Conservation (phyloP, 352 stramenopile genomes). For the Phytopythium litorale region DNA sequence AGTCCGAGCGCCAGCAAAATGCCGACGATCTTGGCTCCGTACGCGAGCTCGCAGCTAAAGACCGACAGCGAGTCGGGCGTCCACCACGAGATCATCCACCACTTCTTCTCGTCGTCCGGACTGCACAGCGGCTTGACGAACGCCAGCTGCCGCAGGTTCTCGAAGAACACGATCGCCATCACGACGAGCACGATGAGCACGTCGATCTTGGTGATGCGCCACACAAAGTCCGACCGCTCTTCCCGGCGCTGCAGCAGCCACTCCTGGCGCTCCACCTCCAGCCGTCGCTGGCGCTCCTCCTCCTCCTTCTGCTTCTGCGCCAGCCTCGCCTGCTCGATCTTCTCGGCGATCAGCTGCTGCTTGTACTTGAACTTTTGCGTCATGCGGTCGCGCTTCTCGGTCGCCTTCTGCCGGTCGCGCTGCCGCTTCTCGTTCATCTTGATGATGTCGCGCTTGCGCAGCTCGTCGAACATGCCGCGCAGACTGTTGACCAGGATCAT, state of each 20-base stretch:
- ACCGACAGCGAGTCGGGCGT: conserved; percentile 51
- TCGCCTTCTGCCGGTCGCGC: conserved; percentile 50
- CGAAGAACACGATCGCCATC: conserved; percentile 74
- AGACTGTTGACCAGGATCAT: conserved; percentile 65
- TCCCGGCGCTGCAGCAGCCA: conserved; percentile 26
- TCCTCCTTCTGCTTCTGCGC: conserved; percentile 48
- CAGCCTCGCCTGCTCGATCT: conserved; percentile 51
- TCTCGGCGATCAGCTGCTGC: conserved; percentile 58
- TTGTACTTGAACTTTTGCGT: conserved; percentile 63
- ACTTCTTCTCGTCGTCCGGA: conserved; percentile 36
- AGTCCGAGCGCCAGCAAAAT: conserved; percentile 40
- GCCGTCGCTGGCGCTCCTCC: conserved; percentile 29
- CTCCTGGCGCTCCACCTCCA: conserved; percentile 30
- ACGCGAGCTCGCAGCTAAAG: conserved; percentile 64
- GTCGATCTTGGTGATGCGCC: conserved; percentile 64
- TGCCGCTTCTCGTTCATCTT: conserved; percentile 73
- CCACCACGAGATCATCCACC: conserved; percentile 57
- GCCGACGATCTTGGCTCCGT: conserved; percentile 56
- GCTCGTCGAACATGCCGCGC: conserved; percentile 63
- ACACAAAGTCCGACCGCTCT: conserved; percentile 43
- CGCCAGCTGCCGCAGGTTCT: conserved; percentile 54
- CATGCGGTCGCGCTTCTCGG: conserved; percentile 60
- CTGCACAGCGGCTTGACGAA: conserved; percentile 61
- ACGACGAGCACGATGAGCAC: conserved; percentile 71
- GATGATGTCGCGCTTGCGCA: conserved; percentile 65